Percentiles rank a stretch among this genome's conserved stretches.
Evolutionary conservation across 768 basidiomycete genomes (phyloP).

Genomic region (Tulasnella sp.): DNA sequence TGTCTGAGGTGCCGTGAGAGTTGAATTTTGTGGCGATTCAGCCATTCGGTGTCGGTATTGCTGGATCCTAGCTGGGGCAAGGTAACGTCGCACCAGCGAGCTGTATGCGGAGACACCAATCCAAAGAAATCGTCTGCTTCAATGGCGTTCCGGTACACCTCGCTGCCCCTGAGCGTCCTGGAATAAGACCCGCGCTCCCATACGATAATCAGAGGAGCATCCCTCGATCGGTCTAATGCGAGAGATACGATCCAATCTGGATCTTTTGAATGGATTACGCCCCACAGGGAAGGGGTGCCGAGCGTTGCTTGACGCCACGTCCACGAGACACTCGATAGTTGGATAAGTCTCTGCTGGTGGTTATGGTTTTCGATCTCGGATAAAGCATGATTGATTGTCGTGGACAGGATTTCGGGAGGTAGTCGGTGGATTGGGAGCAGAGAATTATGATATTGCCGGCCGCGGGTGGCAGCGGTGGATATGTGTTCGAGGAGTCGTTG

Average conservation of each 20-base stretch:
- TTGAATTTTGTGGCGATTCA: background rate
- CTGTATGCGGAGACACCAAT: background rate
- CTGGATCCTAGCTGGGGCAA: background rate
- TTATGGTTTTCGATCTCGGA: background rate
- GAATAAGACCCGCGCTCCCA: too few relatives aligned
- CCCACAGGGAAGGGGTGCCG: background rate
- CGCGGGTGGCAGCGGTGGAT: background rate
- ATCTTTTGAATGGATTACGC: background rate
- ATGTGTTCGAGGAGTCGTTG: background rate
- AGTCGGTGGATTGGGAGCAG: background rate
- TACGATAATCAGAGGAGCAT: background rate
- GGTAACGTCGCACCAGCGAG: background rate
- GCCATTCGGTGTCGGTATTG: background rate
- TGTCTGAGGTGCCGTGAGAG: background rate
- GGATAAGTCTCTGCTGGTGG: background rate
- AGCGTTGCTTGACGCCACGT: background rate
- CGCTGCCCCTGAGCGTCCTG: background rate
- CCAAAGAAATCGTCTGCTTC: background rate
- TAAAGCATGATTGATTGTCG: background rate
- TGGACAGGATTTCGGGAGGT: background rate
- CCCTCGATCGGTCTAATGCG: background rate
- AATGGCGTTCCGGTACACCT: background rate
- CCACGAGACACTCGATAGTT: background rate
- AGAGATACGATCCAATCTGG: background rate
- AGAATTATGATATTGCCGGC: background rate